These are phyloP conservation scores for Aspergillus phoenicis DNA, from an alignment of 2,329 filamentous ascomycete genomes.

Conservation along the genomic window DNA sequence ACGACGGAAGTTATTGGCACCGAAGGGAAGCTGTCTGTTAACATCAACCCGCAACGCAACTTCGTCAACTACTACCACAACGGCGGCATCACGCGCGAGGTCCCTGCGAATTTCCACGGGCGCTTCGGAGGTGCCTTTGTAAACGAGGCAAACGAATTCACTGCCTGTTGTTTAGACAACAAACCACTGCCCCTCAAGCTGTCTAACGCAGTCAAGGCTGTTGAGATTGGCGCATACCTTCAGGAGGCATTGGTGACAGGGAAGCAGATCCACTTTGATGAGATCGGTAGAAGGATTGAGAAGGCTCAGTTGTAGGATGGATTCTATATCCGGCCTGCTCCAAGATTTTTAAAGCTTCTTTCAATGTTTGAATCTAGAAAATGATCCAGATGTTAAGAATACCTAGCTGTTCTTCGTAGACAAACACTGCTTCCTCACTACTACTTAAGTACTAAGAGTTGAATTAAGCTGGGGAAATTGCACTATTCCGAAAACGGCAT, in stretches of 20 bases:
- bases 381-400: no score
- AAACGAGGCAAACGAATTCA: constrained; percentile 66
- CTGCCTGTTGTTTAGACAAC: constrained; percentile 59
- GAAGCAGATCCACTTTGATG: constrained; percentile 60
- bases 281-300: constrained; percentile 53
- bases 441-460: no score
- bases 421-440: no score
- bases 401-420: no score
- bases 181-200: constrained; percentile 60
- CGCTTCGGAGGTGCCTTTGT: constrained; percentile 66
- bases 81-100: constrained; percentile 59
- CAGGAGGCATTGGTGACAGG: constrained; percentile 59
- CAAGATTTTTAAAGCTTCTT: no score
- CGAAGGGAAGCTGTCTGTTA: constrained; percentile 64
- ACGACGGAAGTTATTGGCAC: constrained; percentile 69
- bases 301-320: constrained; percentile 27
- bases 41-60: constrained; percentile 58
- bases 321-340: neutral
- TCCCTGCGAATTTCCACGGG: constrained; percentile 65
- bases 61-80: constrained; percentile 59
- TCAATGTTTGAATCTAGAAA: no score
- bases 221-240: constrained; percentile 61
- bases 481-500: neutral
- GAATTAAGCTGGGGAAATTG: neutral
- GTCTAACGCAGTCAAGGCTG: constrained; percentile 57